Conservation (phyloP, 106 monocot species). For the Dendrobium catenatum region DNA sequence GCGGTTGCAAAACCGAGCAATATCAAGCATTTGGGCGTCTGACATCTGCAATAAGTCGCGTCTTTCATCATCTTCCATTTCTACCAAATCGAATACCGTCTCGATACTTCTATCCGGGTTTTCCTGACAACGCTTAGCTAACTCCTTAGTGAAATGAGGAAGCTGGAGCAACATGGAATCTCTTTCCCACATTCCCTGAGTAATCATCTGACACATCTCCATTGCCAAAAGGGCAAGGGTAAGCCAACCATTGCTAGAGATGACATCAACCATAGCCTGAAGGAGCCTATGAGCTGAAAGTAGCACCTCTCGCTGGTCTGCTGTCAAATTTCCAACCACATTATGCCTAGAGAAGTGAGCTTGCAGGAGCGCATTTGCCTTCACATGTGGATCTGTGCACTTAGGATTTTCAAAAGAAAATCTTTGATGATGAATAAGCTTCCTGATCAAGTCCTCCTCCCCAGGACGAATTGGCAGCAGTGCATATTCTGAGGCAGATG, state of each 20-base stretch:
- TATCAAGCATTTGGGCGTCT: conserved; percentile 68
- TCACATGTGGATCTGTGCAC: conserved; percentile 80
- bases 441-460: conserved; percentile 77
- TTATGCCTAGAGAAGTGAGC: conserved; percentile 83
- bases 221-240: conserved; percentile 65
- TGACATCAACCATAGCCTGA: conserved; percentile 97
- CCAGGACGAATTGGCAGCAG: conserved; percentile 83
- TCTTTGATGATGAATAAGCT: conserved; percentile 78
- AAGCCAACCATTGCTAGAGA: conserved; percentile 94
- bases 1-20: conserved; percentile 87
- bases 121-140: conserved; percentile 86
- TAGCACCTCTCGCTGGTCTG: conserved; percentile 83
- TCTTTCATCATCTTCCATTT: conserved; percentile 86
- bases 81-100: conserved; percentile 75
- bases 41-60: conserved; percentile 84
- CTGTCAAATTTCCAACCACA: conserved; percentile 74
- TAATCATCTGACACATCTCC: conserved; percentile 98
- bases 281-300: conserved; percentile 81
- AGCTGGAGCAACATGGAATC: conserved; percentile 83
- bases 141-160: conserved; percentile 68
- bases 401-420: conserved; percentile 86
- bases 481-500: conserved; percentile 89
- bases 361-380: conserved; percentile 89
- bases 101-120: conserved; percentile 54
- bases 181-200: conserved; percentile 95